Percentiles rank a stretch among this genome's conserved stretches.
phyloP scores from a whole-genome alignment of 768 basidiomycete species.

The Galerina marginata region DNA sequence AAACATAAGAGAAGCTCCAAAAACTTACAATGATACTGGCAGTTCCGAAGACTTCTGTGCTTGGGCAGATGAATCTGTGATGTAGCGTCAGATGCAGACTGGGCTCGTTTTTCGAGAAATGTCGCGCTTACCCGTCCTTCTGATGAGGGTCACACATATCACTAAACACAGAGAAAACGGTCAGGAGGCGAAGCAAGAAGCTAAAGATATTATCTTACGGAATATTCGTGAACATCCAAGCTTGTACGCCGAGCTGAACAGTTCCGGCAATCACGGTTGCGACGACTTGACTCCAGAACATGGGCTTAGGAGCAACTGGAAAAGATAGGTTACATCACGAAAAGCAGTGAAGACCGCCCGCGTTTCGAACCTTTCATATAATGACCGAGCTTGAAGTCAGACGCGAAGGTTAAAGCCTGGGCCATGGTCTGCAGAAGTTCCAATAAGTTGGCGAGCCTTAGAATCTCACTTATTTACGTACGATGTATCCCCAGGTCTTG shows the following conservation, averaged over 20 bases:
- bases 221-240: constrained; percentile 67
- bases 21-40: constrained; percentile 62
- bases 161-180: constrained; percentile 24
- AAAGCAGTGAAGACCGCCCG: background rate
- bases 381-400: constrained; percentile 75
- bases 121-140: constrained; percentile 38
- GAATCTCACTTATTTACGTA: constrained; percentile 12
- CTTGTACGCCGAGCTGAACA: constrained; percentile 68
- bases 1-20: constrained; percentile 12
- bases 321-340: background rate
- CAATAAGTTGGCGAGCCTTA: background rate
- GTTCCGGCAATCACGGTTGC: constrained; percentile 65
- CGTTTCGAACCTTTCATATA: constrained; percentile 63
- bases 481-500: constrained; percentile 65
- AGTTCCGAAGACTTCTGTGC: constrained; percentile 56
- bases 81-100: background rate
- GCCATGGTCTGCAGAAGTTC: constrained; percentile 48
- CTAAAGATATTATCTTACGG: constrained; percentile 14
- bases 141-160: constrained; percentile 53
- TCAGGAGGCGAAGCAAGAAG: background rate
- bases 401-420: constrained; percentile 60
- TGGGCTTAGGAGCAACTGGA: constrained; percentile 58
- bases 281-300: constrained; percentile 61
- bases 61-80: constrained; percentile 52
- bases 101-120: background rate